Percentiles rank a stretch among this genome's conserved stretches.
These are phyloP conservation scores for Solanum gandarillasii DNA, from an alignment of 257 asterid genomes.

Conservation along the genomic window DNA sequence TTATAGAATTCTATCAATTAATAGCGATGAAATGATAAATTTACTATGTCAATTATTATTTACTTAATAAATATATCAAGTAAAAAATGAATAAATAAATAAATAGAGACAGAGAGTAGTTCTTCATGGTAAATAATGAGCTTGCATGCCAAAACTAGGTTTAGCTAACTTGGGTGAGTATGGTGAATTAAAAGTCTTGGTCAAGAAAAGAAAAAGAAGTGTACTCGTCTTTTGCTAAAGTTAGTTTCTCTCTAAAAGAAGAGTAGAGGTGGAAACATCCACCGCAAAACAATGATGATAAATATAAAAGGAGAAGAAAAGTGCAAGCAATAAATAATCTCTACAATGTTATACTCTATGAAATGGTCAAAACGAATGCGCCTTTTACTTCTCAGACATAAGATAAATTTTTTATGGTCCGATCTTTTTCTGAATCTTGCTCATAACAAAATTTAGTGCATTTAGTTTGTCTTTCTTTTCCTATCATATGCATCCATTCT, in stretches of 20 bases:
- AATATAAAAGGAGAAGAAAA: too few relatives aligned
- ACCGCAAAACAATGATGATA: background rate
- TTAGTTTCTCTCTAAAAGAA: background rate
- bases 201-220: background rate
- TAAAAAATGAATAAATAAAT: too few relatives aligned
- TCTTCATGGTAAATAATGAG: background rate
- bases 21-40: too few relatives aligned
- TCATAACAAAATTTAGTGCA: too few relatives aligned
- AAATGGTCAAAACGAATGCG: too few relatives aligned
- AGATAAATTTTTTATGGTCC: too few relatives aligned
- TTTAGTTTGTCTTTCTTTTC: background rate
- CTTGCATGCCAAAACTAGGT: background rate
- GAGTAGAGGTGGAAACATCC: background rate
- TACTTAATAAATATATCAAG: too few relatives aligned
- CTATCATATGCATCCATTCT: background rate
- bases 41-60: too few relatives aligned
- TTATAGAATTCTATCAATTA: too few relatives aligned
- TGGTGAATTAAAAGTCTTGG: background rate
- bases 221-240: background rate
- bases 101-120: too few relatives aligned
- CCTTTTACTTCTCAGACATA: too few relatives aligned
- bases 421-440: too few relatives aligned
- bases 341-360: background rate
- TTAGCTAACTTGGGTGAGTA: background rate
- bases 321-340: background rate